A percentile compares a stretch with the other conserved stretches of the same genome.
Conservation (phyloP, 345 rosid genomes). For the Viola odorata region DNA sequence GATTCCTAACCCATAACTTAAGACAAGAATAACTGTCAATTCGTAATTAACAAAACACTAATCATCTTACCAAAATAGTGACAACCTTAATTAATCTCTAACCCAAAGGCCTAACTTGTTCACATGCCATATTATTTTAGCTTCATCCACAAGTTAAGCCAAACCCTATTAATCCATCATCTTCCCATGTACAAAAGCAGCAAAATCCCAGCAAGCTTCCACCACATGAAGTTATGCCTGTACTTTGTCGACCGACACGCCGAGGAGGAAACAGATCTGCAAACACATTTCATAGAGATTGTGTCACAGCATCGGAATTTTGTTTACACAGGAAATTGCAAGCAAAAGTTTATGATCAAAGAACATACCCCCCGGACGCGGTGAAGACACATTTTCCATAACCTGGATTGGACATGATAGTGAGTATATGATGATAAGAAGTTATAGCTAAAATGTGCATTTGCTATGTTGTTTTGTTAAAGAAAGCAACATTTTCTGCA, state of each 20-base stretch:
- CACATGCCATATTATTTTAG: background rate
- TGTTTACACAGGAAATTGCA: too few relatives aligned
- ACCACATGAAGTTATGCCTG: constrained; percentile 22
- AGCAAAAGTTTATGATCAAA: background rate
- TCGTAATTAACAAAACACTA: background rate
- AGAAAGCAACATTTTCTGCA: too few relatives aligned
- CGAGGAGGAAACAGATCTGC: constrained; percentile 40
- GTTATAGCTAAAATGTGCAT: too few relatives aligned
- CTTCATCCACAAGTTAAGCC: constrained; percentile 19
- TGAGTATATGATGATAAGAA: too few relatives aligned
- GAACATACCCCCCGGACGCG: constrained; percentile 23
- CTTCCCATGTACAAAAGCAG: constrained; percentile 43
- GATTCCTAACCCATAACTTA: constrained; percentile 33
- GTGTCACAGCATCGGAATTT: too few relatives aligned
- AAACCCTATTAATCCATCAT: constrained; percentile 9
- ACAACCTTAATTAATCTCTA: background rate
- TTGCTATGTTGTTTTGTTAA: too few relatives aligned
- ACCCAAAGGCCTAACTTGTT: too few relatives aligned
- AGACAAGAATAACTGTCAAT: constrained; percentile 22
- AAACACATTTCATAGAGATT: background rate
- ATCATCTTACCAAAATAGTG: background rate
- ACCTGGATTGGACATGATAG: constrained; percentile 7
- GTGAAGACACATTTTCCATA: constrained; percentile 23
- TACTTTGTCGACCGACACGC: constrained; percentile 25
- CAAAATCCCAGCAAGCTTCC: constrained; percentile 35